Evolutionary conservation across 2,329 filamentous ascomycete genomes (phyloP).

Genomic region (Colletotrichum caudatum): DNA sequence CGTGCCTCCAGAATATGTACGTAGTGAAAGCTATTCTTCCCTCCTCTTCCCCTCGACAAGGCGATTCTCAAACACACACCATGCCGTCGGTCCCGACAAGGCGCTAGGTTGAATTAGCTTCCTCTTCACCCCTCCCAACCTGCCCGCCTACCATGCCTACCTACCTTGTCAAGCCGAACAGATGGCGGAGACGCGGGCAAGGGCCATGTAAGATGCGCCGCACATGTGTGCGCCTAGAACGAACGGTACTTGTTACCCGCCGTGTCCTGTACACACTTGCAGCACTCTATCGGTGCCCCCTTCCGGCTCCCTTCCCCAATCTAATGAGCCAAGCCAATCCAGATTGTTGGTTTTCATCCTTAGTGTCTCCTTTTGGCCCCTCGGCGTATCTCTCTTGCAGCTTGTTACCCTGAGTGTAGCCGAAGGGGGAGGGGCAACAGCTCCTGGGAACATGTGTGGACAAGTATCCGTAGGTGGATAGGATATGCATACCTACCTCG

Average conservation of each 20-base stretch:
- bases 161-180: constrained; percentile 30
- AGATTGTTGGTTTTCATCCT: constrained; percentile 42
- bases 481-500: constrained; percentile 30
- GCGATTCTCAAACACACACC: constrained; percentile 29
- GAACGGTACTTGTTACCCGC: constrained; percentile 43
- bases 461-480: constrained; percentile 20
- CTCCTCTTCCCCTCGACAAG: constrained; percentile 32
- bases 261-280: constrained; percentile 31
- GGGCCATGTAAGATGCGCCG: constrained; percentile 34
- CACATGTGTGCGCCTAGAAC: constrained; percentile 43
- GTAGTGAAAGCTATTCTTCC: constrained; percentile 20
- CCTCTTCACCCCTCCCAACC: constrained; percentile 15
- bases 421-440: constrained; percentile 30
- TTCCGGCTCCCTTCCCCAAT: constrained; percentile 43
- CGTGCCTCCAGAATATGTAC: constrained; percentile 36
- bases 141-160: not conserved
- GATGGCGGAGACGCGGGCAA: constrained; percentile 37
- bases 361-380: constrained; percentile 41
- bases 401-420: constrained; percentile 41
- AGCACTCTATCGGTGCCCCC: constrained; percentile 43
- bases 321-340: constrained; percentile 44
- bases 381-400: constrained; percentile 43
- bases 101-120: constrained; percentile 35
- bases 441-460: constrained; percentile 23
- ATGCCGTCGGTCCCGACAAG: constrained; percentile 41